Evolutionary conservation across 176 grass and related monocot species (phyloP), one percentile per base, ranked within the genome.

Genomic region (Chloris gayana): DNA sequence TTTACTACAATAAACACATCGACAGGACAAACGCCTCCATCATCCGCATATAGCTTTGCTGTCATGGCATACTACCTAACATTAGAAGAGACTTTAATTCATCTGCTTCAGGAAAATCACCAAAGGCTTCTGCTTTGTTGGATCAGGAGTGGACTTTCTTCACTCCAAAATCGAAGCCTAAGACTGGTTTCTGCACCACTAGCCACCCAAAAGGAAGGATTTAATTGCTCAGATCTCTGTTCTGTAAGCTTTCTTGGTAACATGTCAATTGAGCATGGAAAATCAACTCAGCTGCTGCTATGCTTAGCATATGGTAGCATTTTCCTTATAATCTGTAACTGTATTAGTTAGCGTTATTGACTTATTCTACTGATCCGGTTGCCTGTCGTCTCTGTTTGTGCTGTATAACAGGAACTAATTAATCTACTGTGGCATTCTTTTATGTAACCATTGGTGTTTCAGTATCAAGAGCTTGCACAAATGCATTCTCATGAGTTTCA

Each of bases 41-140:
- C 22, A 85, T 93, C 49, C 96, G 96, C 61, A 95, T 98, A 82
- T 98, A 93, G 61, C 34, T 87, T 69, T 21, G 22, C 69, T 44
- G 11, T 3, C 0, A 0, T 3, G 4, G 17, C 61, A 42, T 35
- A 74, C 64, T 72, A 57, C 62, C 46, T 67, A 24, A 51, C 33
- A 75, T 57, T 19, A 54, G 1, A 47, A 35, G 19, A 69, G 26
- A 7, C 9, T 64, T 24, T 41, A 24, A 21, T 53, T 68, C 70
- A 69, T 73, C 19, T 4, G 6, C 75, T 6, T 18, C 6, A 60
- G 80, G 41, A 51, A 76, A 60, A 31, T 50, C 9, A 72, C 24
- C n/a, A n/a, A 30, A 19, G 30, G 42, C 42, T 25, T 83, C 17
- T 42, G 22, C 30, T 70, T 10, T 27, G 57, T 60, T 27, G 24